Evolutionary conservation across 495 filamentous ascomycete species (phyloP), one percentile per base, ranked within the genome.

Genomic region (Filosporella fistucella): DNA sequence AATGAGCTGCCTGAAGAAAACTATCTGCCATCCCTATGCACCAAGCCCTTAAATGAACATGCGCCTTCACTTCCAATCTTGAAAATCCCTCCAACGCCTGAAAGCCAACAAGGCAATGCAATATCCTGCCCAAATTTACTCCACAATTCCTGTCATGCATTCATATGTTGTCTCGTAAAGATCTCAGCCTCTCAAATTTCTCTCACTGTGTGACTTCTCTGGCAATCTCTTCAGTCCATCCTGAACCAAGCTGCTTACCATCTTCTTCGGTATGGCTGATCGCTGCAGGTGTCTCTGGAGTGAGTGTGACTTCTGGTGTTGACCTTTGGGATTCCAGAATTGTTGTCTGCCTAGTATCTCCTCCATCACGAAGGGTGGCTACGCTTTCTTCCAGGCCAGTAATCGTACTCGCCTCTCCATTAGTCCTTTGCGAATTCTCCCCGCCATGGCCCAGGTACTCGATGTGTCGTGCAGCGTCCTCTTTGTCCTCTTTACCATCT

Each of bases 401-500:
- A 13, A 25, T 20, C 21, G 26, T 38, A 9, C 22, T 40, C 13
- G 48, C 23, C 22, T 33, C 44, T 14, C 30, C 20, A 24, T 18
- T 25, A 8, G n/a, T 26, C 7, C 7, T 10, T n/a, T 26, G 26
- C 8, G 57, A 51, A 5, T 26, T 34, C 30, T 53, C 51, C 24
- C 45, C 42, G n/a, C 41, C 39, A 29, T 33, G 26, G 8, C 30
- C 36, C 22, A 51, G 34, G 56, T 78, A 65, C 45, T 77, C 74
- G 6, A 67, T 54, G 23, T 70, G 62, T 44, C 63, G 65, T 4
- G 62, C 59, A 16, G 49, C 48, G 21, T 47, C 51, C 49, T 48
- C 42, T n/a, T 54, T 54, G 18, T 58, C 56, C 17, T 64, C 58
- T 28, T 60, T 50, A 42, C 71, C 72, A n/a, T 83, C 78, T 43